Evolutionary conservation across 352 stramenopile species (phyloP).

Genomic region (Phytophthora cajani): DNA sequence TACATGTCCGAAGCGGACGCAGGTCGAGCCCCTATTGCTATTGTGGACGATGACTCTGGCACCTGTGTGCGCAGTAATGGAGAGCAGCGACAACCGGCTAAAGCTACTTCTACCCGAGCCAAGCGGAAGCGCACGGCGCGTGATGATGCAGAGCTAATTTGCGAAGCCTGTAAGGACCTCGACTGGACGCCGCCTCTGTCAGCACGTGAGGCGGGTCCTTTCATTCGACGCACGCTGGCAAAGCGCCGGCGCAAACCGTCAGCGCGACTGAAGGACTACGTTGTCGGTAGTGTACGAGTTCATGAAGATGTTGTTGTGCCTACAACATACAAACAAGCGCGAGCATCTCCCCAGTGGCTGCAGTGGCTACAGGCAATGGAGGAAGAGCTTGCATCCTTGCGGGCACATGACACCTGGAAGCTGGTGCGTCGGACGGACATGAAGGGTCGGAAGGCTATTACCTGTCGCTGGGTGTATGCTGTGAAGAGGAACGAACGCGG

Average conservation of each 20-base stretch:
- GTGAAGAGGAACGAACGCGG: constrained; percentile 17
- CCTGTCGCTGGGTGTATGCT: constrained; percentile 12
- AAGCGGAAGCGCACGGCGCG: no score
- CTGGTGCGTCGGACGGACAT: background rate
- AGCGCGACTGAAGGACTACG: background rate
- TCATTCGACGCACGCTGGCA: background rate
- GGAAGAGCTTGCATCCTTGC: background rate
- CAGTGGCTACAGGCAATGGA: background rate
- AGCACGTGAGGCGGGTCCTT: background rate
- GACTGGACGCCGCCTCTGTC: background rate
- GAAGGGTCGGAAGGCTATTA: constrained; percentile 5
- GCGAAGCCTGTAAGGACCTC: background rate
- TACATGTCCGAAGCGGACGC: background rate
- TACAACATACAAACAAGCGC: constrained; percentile 9
- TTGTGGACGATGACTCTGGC: no score
- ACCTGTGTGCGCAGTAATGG: no score
- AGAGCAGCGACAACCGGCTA: no score
- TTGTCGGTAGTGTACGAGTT: background rate
- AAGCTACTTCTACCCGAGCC: no score
- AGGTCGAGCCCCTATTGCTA: no score
- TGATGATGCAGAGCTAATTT: background rate
- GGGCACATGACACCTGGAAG: background rate
- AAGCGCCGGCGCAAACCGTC: background rate
- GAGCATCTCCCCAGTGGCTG: background rate
- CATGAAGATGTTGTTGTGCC: background rate